phyloP scores from a whole-genome alignment of 768 basidiomycete genomes.

The Boletus insuetus region DNA sequence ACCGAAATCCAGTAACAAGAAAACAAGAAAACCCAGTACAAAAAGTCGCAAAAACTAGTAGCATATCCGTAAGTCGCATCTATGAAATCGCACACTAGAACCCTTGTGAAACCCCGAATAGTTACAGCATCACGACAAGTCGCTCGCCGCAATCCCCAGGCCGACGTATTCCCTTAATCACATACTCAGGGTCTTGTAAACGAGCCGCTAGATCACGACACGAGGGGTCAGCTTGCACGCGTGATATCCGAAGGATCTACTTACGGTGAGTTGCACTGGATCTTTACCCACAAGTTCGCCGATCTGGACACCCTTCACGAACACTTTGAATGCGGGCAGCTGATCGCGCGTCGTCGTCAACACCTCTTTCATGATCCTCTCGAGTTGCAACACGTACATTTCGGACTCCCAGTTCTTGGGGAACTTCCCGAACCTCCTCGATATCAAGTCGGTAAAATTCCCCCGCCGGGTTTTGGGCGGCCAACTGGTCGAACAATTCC shows the following conservation, averaged over 20 bases:
- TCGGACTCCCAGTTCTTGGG: slow-evolving; percentile 23
- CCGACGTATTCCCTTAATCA: slow-evolving; percentile 11
- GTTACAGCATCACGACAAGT: slow-evolving; percentile 3
- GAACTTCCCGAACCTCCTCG: slow-evolving; percentile 27
- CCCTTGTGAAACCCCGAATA: slow-evolving; percentile 19
- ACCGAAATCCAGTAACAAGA: not conserved
- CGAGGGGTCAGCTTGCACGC: slow-evolving; percentile 18
- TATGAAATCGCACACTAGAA: slow-evolving; percentile 9
- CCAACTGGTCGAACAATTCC: slow-evolving; percentile 22
- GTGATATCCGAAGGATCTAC: slow-evolving; percentile 5
- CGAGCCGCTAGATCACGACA: slow-evolving; percentile 24
- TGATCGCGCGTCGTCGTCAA: slow-evolving; percentile 15
- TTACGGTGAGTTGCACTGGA: slow-evolving; percentile 23
- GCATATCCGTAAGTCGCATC: slow-evolving; percentile 16
- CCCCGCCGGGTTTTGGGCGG: slow-evolving; percentile 25
- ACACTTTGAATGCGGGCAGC: slow-evolving; percentile 32
- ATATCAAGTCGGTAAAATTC: slow-evolving; percentile 32
- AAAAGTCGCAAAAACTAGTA: slow-evolving; percentile 2
- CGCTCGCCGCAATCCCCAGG: slow-evolving; percentile 7
- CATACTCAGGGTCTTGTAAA: slow-evolving; percentile 28
- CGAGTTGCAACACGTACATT: slow-evolving; percentile 12
- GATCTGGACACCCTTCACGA: slow-evolving; percentile 30
- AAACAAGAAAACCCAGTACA: slow-evolving; percentile 5
- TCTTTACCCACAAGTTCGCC: slow-evolving; percentile 30
- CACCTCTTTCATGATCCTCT: slow-evolving; percentile 13